Base-by-base conservation (phyloP, 306 rosid species). In the Cucurbita argyrosperma region DNA sequence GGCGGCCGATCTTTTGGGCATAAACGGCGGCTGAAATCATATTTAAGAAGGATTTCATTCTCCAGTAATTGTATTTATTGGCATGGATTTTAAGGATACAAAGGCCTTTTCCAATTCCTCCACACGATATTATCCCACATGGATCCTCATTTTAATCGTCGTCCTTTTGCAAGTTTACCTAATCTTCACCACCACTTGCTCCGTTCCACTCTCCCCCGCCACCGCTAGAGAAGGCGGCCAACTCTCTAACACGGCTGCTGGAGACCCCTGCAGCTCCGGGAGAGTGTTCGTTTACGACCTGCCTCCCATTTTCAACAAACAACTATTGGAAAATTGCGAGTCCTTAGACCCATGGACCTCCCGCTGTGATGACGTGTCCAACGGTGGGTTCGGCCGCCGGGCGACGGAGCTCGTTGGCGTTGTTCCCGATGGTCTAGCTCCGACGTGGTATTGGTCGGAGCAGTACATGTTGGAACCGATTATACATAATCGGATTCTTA, bases 401-500 rank as follows among this genome's bases (percentile, higher is more conserved):
- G 96, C 98, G 16, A 38, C 65, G 7, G 79, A 72, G 3, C 79
- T 89, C 16, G 58, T 76, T 18, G 88, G 82, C 0, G 39, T 86
- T 3, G 60, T 93, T 3, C 98, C 98, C 49, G 87, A 74, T 15
- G 62, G 60, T 4, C 79, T 93, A 0, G 80, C 61, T 46, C 89
- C 97, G 37, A 81, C 90, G 16, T 93, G 98, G 98, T 82, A 83
- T 78, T 89, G 96, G 96, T 90, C 98, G 10, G 72, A 65, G 50
- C 72, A 65, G 52, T 65, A 65, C 72, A 65, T 65, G 72, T 19
- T 65, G 72, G 72, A 65, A 21, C 62, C 59, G 55, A 51, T 76
- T 58, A 71, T 47, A 16, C 75, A 54, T 13, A 54, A 73, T 23
- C 63, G 35, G 67, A 54, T 62, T 59, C 71, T 74, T 43, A 43